phyloP scores from a whole-genome alignment of 164 flowering plant genomes.

The Tetracentron sinense region DNA sequence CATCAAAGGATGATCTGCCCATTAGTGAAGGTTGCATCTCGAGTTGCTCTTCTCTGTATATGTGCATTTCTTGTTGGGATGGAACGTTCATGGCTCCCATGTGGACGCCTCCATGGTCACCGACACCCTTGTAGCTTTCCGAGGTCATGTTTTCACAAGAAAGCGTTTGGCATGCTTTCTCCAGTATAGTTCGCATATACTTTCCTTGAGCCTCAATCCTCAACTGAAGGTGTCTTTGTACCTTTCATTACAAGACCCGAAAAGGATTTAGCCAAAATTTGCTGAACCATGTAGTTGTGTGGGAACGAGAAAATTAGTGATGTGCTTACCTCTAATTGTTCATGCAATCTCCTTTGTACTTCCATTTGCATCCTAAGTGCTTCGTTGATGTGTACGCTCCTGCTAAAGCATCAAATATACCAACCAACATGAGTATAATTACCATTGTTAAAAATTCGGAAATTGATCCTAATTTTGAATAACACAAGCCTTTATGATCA shows the following conservation, averaged over 20 bases:
- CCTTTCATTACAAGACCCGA: slow-evolving; percentile 35
- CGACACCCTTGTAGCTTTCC: slow-evolving; percentile 35
- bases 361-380: slow-evolving; percentile 94
- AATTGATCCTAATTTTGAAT: not conserved
- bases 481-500: slow-evolving; percentile 1
- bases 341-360: slow-evolving; percentile 97
- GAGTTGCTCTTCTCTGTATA: slow-evolving; percentile 57
- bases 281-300: not conserved
- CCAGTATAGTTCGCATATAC: slow-evolving; percentile 91
- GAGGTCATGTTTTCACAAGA: slow-evolving; percentile 57
- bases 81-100: slow-evolving; percentile 48
- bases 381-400: slow-evolving; percentile 56
- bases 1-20: slow-evolving; percentile 38
- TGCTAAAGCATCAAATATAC: slow-evolving; percentile 15
- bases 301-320: no score
- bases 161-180: slow-evolving; percentile 93
- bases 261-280: not conserved
- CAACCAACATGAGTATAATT: not conserved
- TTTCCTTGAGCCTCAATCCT: slow-evolving; percentile 98
- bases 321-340: slow-evolving; percentile 81
- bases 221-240: slow-evolving; percentile 86
- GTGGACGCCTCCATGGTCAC: slow-evolving; percentile 31
- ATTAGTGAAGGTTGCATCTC: slow-evolving; percentile 47
- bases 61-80: slow-evolving; percentile 75
- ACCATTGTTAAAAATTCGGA: not conserved